phyloP scores from a whole-genome alignment of 495 filamentous ascomycete genomes.

The Penicillium verhagenii region DNA sequence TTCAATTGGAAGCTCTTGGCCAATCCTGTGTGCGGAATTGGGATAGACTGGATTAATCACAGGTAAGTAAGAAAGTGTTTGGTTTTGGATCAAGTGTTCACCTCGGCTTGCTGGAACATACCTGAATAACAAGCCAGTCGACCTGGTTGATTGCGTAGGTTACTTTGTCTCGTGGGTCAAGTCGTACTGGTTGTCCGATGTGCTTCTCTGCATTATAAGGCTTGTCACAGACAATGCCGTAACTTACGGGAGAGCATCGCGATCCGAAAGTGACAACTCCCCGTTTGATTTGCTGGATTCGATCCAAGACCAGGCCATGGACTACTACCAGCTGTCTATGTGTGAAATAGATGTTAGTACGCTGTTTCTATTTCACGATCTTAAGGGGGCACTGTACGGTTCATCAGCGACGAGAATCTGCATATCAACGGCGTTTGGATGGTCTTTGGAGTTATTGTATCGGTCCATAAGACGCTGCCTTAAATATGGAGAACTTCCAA shows the following conservation, averaged over 20 bases:
- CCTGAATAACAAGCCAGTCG: constrained; percentile 56
- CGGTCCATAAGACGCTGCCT: constrained; percentile 40
- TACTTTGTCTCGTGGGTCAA: constrained; percentile 46
- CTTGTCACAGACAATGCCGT: constrained; percentile 51
- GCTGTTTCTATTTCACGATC: not conserved
- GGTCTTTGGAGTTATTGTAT: constrained; percentile 24
- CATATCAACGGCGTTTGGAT: constrained; percentile 39
- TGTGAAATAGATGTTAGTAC: not conserved
- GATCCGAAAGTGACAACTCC: constrained; percentile 42
- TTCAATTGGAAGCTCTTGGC: constrained; percentile 46
- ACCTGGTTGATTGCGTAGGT: constrained; percentile 52
- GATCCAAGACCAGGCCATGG: constrained; percentile 53
- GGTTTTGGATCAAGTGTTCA: too few relatives aligned
- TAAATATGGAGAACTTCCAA: constrained; percentile 65
- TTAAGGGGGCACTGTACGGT: constrained; percentile 31
- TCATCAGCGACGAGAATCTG: constrained; percentile 51
- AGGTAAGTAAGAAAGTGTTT: not conserved
- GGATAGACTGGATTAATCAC: constrained; percentile 25
- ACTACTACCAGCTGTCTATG: constrained; percentile 55
- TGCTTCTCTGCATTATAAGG: constrained; percentile 47
- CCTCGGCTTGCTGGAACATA: constrained; percentile 13
- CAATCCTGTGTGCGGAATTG: constrained; percentile 37
- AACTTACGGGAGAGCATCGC: constrained; percentile 54
- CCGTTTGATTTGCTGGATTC: constrained; percentile 48
- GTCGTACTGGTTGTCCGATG: constrained; percentile 35